Base-by-base conservation (phyloP, 2,329 filamentous ascomycete genomes). In the Diaporthe nobilis region DNA sequence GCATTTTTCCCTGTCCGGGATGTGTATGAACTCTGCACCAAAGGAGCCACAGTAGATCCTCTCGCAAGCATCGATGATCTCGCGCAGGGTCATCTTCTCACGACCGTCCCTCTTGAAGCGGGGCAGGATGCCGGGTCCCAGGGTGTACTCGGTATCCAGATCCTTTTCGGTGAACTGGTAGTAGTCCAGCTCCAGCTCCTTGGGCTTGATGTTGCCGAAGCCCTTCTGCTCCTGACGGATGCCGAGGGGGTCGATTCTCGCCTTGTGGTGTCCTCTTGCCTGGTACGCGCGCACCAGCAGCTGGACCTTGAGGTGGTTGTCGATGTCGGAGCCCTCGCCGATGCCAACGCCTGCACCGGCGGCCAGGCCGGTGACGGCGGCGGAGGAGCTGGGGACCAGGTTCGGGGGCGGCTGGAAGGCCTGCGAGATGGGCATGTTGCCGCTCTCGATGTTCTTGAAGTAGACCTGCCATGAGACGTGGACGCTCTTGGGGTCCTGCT, bases 391-490 rank as follows among this genome's bases (percentile, higher is more conserved):
- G 74, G 96, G 95, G 71, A 98, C 93, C 80, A 99, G 92, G 80
- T 94, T 98, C 22, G 97, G 97, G 63, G 97, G 97, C 79, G 97
- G 96, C 79, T 95, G 95, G 89, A 99, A 99, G 80, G 97, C 97
- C 87, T 98, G 94, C 78, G 96, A 97, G 84, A 98, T 95, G 83
- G 96, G 96, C 95, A 99, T 98, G 82, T 97, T 94, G 85, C 97
- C 97, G 79, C 92, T 94, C 89, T 99, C 97, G 94, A 99, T 98
- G 88, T 99, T 99, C 88, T 93, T 95, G 91, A 99, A 99, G 91
- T 99, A 99, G 84, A 97, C 93, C 88, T 98, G 96, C 97, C 97
- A 99, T 85, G 97, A 99, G 81, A 98, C 90, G 86, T 99, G 97
- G 76, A 99, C 97, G 83, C 95, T 98, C 81, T 92, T 91, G 71